A percentile compares a stretch with the other conserved stretches of the same genome.
phyloP scores from a whole-genome alignment of 1,284 basidiomycete genomes.

The Trametes pubescens region DNA sequence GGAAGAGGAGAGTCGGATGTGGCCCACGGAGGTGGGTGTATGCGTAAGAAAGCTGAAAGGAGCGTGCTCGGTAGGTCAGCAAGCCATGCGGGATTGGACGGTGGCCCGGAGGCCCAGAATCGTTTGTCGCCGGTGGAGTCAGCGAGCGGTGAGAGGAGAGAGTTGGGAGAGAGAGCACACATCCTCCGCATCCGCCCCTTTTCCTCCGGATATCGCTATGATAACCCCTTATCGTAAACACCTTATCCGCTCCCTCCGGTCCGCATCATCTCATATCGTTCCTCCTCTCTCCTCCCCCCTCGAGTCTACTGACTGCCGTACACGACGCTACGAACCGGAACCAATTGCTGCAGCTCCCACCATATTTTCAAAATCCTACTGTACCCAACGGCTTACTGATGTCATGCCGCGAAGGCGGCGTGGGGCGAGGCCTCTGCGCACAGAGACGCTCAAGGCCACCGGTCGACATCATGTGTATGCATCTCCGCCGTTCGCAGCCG shows the following conservation, averaged over 20 bases:
- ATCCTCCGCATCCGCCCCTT: slow-evolving; percentile 1
- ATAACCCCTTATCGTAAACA: slow-evolving; percentile 17
- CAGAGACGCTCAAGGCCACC: neutral
- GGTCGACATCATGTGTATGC: neutral
- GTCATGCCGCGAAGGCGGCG: slow-evolving; percentile 2
- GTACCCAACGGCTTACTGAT: neutral
- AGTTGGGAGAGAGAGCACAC: neutral
- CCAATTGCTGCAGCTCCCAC: neutral
- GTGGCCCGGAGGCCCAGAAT: slow-evolving; percentile 8
- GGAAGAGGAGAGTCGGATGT: slow-evolving; percentile 1
- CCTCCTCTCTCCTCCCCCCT: neutral
- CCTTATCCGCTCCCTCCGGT: slow-evolving; percentile 14
- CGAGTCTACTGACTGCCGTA: neutral
- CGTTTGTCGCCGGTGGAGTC: slow-evolving; percentile 13
- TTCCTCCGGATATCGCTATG: slow-evolving; percentile 11
- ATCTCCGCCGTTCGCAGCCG: neutral
- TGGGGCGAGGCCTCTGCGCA: neutral
- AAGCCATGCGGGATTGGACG: slow-evolving; percentile 11
- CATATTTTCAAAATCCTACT: neutral
- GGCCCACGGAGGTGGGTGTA: slow-evolving; percentile 5
- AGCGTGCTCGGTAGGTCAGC: slow-evolving; percentile 5
- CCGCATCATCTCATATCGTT: neutral
- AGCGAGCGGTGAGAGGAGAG: slow-evolving; percentile 8
- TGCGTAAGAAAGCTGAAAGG: slow-evolving; percentile 1
- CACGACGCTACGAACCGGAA: neutral